Evolutionary conservation across 1,284 basidiomycete species (phyloP).

Genomic region (Coniferiporia weirii): DNA sequence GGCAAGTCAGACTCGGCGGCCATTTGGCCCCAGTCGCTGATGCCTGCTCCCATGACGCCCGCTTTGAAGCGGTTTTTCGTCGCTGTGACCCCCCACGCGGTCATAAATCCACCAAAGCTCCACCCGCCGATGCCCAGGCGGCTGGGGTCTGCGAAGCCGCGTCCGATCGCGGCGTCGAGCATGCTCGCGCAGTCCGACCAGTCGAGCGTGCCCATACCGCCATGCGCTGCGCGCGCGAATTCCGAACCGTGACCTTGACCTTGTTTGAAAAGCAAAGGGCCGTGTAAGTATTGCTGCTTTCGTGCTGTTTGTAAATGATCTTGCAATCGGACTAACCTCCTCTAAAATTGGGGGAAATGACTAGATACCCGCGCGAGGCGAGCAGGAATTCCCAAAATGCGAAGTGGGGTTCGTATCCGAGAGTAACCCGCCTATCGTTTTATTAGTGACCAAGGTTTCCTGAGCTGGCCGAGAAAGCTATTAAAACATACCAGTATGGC

Average conservation of each 20-base stretch:
- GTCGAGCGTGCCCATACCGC: conserved; percentile 20
- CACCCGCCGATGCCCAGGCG: conserved; percentile 21
- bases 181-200: conserved; percentile 22
- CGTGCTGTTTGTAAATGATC: not conserved
- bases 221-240: conserved; percentile 19
- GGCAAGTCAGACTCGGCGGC: conserved; percentile 17
- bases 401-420: conserved; percentile 12
- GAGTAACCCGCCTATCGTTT: not conserved
- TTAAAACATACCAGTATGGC: conserved; percentile 5
- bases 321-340: conserved; percentile 16
- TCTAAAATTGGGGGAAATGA: conserved; percentile 20
- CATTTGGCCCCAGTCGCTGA: conserved; percentile 21
- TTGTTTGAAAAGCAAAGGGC: not conserved
- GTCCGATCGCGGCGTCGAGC: conserved; percentile 19
- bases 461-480: not conserved
- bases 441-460: not conserved
- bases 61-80: conserved; percentile 22
- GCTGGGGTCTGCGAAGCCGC: conserved; percentile 17
- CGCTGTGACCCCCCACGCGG: conserved; percentile 21
- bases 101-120: conserved; percentile 22
- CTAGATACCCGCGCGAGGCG: conserved; percentile 19
- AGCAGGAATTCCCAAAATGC: conserved; percentile 12
- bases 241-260: conserved; percentile 19
- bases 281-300: not conserved
- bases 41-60: conserved; percentile 20